A percentile compares a stretch with the other conserved stretches of the same genome.
phyloP scores from a whole-genome alignment of 164 flowering plant genomes.

The Berberis thunbergii region DNA sequence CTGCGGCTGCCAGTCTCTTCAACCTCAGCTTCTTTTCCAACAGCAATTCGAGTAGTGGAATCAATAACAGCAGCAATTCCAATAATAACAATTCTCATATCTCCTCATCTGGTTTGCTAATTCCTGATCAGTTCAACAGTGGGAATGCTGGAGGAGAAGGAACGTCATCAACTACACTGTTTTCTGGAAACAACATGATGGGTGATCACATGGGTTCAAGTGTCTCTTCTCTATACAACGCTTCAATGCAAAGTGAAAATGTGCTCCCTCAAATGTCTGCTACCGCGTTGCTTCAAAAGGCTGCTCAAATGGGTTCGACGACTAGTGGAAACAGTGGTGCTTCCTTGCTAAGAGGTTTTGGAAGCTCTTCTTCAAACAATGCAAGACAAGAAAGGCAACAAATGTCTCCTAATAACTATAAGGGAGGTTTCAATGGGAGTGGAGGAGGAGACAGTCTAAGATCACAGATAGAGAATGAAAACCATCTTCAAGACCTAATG shows the following conservation, averaged over 20 bases:
- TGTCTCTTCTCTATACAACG: constrained; percentile 28
- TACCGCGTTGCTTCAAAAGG: constrained; percentile 77
- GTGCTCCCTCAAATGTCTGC: constrained; percentile 65
- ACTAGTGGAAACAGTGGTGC: constrained; percentile 32
- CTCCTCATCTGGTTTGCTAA: constrained; percentile 23
- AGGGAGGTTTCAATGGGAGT: constrained; percentile 14
- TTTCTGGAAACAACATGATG: constrained; percentile 26
- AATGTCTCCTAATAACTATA: constrained; percentile 13
- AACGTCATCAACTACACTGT: constrained; percentile 14
- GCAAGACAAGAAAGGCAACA: constrained; percentile 18
- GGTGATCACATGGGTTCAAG: constrained; percentile 22
- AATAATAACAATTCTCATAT: constrained; percentile 16
- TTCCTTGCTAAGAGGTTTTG: constrained; percentile 39
- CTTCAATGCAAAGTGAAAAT: constrained; percentile 22
- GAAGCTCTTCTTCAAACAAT: constrained; percentile 24
- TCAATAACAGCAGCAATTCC: constrained; percentile 16
- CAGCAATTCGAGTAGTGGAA: constrained; percentile 18
- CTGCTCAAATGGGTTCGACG: constrained; percentile 73
- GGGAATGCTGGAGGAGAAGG: constrained; percentile 23
- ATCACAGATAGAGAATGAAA: constrained; percentile 30
- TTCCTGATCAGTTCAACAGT: constrained; percentile 27
- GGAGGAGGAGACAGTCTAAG: constrained; percentile 17
- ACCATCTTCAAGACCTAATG: constrained; percentile 49
- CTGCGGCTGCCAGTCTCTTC: constrained; percentile 34
- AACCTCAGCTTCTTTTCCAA: constrained; percentile 47